Percentiles rank a stretch among this genome's conserved stretches.
Evolutionary conservation across 2,329 filamentous ascomycete genomes (phyloP).

Genomic region (Periglandula ipomoeae): DNA sequence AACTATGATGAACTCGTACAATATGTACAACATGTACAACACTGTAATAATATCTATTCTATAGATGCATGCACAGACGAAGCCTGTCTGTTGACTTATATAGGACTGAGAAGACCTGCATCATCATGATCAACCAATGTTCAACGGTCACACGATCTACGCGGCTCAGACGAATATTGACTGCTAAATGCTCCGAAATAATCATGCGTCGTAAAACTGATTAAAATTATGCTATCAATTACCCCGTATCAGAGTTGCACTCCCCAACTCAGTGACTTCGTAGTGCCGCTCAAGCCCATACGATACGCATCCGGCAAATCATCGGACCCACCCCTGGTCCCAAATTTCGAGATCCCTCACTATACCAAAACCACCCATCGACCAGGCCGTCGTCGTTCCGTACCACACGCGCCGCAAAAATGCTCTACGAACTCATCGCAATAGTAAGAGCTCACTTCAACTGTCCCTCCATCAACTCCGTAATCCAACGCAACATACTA

Average conservation of each 20-base stretch:
- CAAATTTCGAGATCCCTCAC: constrained; percentile 17
- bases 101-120: too few relatives aligned
- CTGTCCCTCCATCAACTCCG: background rate
- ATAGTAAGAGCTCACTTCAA: constrained; percentile 55
- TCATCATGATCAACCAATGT: too few relatives aligned
- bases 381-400: constrained; percentile 7
- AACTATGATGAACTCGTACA: constrained; percentile 27
- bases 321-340: constrained; percentile 14
- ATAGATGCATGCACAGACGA: too few relatives aligned
- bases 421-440: constrained; percentile 97
- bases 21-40: constrained; percentile 1
- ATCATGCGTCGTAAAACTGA: too few relatives aligned
- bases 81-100: too few relatives aligned
- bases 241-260: too few relatives aligned
- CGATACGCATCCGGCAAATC: constrained; percentile 18
- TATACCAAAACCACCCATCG: constrained; percentile 5
- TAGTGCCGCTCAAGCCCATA: background rate
- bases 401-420: constrained; percentile 35
- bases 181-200: too few relatives aligned
- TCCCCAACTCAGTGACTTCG: background rate
- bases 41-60: background rate
- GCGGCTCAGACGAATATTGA: too few relatives aligned
- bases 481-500: constrained; percentile 8
- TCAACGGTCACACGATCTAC: too few relatives aligned
- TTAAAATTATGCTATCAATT: too few relatives aligned